Conservation (phyloP, 495 filamentous ascomycete genomes). For the Aspergillus campestris region DNA sequence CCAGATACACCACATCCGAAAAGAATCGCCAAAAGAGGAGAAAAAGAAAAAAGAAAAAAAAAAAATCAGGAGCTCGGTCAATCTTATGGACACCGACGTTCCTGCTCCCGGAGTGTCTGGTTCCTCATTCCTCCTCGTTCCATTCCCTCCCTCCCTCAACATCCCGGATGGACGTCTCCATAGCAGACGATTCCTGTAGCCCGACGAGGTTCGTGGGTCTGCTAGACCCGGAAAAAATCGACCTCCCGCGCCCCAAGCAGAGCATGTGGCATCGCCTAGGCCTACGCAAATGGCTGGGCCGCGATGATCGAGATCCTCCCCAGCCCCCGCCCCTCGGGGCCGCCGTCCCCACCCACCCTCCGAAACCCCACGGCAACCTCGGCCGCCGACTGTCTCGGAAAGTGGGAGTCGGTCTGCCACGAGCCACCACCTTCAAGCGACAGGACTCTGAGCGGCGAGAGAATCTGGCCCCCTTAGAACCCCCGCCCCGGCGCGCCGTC, state of each 20-base stretch:
- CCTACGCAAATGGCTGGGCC: conserved; percentile 39
- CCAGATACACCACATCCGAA: neutral
- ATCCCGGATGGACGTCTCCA: conserved; percentile 38
- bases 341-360: conserved; percentile 1
- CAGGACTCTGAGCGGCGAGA: conserved; percentile 74
- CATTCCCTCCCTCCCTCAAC: conserved; percentile 10
- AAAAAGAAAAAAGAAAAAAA: neutral
- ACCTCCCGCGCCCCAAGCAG: conserved; percentile 31
- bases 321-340: neutral
- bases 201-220: conserved; percentile 29
- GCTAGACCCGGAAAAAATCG: conserved; percentile 26
- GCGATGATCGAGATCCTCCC: conserved; percentile 35
- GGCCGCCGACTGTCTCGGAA: conserved; percentile 53
- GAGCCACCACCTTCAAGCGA: conserved; percentile 66
- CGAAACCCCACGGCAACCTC: conserved; percentile 32
- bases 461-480: conserved; percentile 54
- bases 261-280: conserved; percentile 45
- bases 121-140: conserved; percentile 14
- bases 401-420: conserved; percentile 72
- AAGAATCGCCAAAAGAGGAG: neutral
- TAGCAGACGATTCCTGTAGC: conserved; percentile 35
- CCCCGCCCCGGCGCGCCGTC: conserved; percentile 62
- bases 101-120: conserved; percentile 27
- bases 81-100: conserved; percentile 33
- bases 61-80: conserved; percentile 4